phyloP scores from a whole-genome alignment of 192 early-diverging fungal genomes.

The Backusella psychrophila region DNA sequence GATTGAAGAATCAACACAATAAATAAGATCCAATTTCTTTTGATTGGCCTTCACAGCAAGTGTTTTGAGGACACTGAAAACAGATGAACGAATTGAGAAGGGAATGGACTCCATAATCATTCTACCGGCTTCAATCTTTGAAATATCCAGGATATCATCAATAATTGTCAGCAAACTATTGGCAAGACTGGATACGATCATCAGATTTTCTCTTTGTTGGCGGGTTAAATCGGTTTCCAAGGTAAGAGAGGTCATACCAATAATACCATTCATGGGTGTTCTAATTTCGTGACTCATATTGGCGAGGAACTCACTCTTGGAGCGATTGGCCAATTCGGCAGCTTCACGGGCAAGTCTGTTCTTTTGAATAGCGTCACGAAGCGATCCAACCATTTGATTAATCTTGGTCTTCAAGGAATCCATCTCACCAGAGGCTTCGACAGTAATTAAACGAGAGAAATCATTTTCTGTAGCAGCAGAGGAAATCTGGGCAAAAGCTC shows the following conservation, averaged over 20 bases:
- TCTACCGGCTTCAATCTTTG: slow-evolving; percentile 77
- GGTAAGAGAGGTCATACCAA: slow-evolving; percentile 63
- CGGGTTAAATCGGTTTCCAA: slow-evolving; percentile 70
- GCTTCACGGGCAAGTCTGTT: slow-evolving; percentile 74
- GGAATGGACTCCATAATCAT: slow-evolving; percentile 65
- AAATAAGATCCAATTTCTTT: slow-evolving; percentile 60
- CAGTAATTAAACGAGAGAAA: slow-evolving; percentile 57
- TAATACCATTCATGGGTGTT: slow-evolving; percentile 77
- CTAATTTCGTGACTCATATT: slow-evolving; percentile 62
- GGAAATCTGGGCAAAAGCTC: slow-evolving; percentile 62
- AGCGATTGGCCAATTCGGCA: slow-evolving; percentile 77
- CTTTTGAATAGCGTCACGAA: slow-evolving; percentile 72
- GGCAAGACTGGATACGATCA: slow-evolving; percentile 42
- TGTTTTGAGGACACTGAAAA: slow-evolving; percentile 60
- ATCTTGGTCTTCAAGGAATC: slow-evolving; percentile 59
- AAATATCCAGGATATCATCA: slow-evolving; percentile 64
- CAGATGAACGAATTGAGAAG: slow-evolving; percentile 53
- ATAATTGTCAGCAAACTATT: slow-evolving; percentile 46
- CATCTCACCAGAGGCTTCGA: slow-evolving; percentile 69
- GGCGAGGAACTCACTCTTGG: slow-evolving; percentile 70
- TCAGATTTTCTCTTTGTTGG: slow-evolving; percentile 60
- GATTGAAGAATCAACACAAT: slow-evolving; percentile 55
- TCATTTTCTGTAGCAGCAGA: slow-evolving; percentile 57
- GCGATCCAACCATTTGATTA: slow-evolving; percentile 67
- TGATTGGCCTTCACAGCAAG: slow-evolving; percentile 60